Evolutionary conservation across 2,329 filamentous ascomycete genomes (phyloP), one percentile per base, ranked within the genome.

Genomic region (Grosmannia serpens): DNA sequence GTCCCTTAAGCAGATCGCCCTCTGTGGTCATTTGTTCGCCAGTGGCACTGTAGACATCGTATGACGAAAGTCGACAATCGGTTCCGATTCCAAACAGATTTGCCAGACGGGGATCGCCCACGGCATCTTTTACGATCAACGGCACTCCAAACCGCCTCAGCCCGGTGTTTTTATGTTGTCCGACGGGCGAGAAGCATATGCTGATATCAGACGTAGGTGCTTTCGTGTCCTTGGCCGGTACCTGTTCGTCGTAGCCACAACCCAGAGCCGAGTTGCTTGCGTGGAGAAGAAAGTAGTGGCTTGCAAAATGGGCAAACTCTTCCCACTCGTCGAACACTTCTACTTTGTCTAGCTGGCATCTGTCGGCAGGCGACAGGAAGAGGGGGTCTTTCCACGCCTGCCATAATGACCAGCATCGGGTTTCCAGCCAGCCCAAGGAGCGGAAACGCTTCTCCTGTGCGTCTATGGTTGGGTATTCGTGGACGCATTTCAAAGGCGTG

Each of bases 321-420:
- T 97, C 92, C 90, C 90, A 96, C 71, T 96, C 91, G 69, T 97
- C 92, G 67, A 97, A 96, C 1, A 87, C 84, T 67, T 96, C 92
- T 20, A 91, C 71, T 1, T 73, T 67, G 64, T 96, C 86, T 17
- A 96, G 72, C 13, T 73, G 73, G 41, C 69, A 73, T 62, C 89
- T 80, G 61, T 89, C 79, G 1, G 77, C 71, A 1, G 77, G 67
- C 7, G 75, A 76, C 24, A 95, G 71, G 68, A 91, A 91, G 3
- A 73, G 67, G 17, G 83, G 75, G 63, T 88, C 83, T 13, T 80
- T 83, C 91, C 91, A 96, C 1, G 91, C 75, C 58, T 90, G 81
- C 89, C 91, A 96, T 13, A 96, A 75, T 65, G 85, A 89, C 68
- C 81, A 80, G 51, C 84, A 80, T 17, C 79, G 73, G 20, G 86